phyloP scores from a whole-genome alignment of 441 rosid species.

The Corymbia citriodora region DNA sequence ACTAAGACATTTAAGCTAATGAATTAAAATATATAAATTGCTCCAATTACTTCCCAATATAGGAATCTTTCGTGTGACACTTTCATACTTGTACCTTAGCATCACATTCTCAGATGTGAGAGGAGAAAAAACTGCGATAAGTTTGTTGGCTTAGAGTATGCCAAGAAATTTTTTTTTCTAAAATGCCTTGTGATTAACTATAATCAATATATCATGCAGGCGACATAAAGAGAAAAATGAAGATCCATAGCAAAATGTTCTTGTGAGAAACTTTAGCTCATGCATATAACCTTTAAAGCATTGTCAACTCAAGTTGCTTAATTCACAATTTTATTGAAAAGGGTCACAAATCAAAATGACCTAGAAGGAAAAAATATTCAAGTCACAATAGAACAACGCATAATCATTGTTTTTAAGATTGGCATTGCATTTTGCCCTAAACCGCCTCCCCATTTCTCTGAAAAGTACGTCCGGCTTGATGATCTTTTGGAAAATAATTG shows the following conservation, averaged over 20 bases:
- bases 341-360: neutral
- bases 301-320: neutral
- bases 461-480: neutral
- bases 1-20: neutral
- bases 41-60: neutral
- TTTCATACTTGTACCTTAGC: neutral
- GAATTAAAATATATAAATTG: neutral
- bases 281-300: neutral
- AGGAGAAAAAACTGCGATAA: neutral
- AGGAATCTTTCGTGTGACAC: neutral
- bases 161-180: neutral
- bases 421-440: neutral
- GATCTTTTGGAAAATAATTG: neutral
- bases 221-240: neutral
- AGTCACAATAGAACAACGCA: neutral
- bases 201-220: neutral
- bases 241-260: neutral
- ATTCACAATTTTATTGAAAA: neutral
- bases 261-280: neutral
- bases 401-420: neutral
- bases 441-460: neutral
- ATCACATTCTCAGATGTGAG: neutral
- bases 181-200: neutral
- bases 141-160: neutral
- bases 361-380: neutral